These are phyloP conservation scores for Pelargonium citronellum DNA, from an alignment of 441 rosid genomes.

Conservation along the genomic window DNA sequence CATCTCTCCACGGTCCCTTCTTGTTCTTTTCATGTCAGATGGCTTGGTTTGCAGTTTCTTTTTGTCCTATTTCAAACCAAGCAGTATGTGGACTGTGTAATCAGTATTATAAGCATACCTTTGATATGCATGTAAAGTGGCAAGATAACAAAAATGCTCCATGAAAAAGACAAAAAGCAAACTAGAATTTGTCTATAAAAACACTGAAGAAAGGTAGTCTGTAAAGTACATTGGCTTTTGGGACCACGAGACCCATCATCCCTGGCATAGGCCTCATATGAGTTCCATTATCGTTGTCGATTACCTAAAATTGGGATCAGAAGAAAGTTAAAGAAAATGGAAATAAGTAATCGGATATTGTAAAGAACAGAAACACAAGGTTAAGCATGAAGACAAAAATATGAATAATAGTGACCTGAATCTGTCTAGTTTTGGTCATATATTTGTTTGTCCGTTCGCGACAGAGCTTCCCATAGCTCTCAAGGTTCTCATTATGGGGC, in stretches of 20 bases:
- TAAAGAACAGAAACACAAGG: not conserved
- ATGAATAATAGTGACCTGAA: constrained; percentile 31
- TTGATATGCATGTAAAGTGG: not conserved
- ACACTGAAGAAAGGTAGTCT: not conserved
- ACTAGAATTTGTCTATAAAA: not conserved
- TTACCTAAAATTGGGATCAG: constrained; percentile 41
- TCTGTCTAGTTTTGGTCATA: constrained; percentile 54
- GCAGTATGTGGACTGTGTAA: constrained; percentile 16
- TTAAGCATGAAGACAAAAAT: not conserved
- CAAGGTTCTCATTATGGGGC: constrained; percentile 51
- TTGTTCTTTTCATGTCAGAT: constrained; percentile 52
- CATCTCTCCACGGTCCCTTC: constrained; percentile 67
- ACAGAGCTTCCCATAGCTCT: constrained; percentile 52
- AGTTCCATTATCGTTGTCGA: constrained; percentile 50
- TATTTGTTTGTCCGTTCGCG: constrained; percentile 51
- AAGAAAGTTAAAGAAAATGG: constrained; percentile 15
- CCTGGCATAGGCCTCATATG: constrained; percentile 60
- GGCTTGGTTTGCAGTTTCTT: constrained; percentile 41
- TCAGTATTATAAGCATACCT: not conserved
- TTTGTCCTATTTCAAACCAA: constrained; percentile 47
- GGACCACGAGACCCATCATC: constrained; percentile 34
- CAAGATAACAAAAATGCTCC: not conserved
- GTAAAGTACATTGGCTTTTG: not conserved
- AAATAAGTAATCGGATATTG: not conserved
- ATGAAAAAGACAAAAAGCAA: not conserved